Evolutionary conservation across 2,329 filamentous ascomycete species (phyloP), one percentile per base, ranked within the genome.

Genomic region (Fusarium nematophilum): DNA sequence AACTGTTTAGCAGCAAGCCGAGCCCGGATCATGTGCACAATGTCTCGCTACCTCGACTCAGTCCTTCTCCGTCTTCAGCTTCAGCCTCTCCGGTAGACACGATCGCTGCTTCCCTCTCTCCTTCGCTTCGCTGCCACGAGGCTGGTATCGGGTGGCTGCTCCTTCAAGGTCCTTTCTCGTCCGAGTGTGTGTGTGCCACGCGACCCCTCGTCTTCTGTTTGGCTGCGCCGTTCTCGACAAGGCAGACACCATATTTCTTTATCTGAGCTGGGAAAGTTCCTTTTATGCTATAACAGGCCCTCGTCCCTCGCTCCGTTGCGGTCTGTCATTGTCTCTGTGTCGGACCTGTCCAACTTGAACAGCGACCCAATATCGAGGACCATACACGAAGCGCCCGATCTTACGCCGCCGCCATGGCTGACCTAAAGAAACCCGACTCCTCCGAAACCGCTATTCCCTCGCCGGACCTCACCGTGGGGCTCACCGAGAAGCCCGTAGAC

Each of bases 361-460:
- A 38, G 14, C 37, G 3, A 26, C 18, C 14, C 5, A 27, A 34
- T 5, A 18, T 14, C 44, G 11, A 46, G 36, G 50, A 13, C 15
- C 23, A 59, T 42, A 60, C 11, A 44, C 49, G 36, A 27, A 31
- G 38, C 18, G 40, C 6, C 6, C 34, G 26, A 58, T 10, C 27
- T 14, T 33, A 26, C 39, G 29, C 30, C 48, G 23, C 44, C 51
- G 42, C 33, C 57, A 75, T 75, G 73, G 61, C 66, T 45, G 59
- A 66, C 43, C 44, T 59, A 33, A 60, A 63, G 29, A 59, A 65
- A 49, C 38, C 56, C 49, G 62, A 65, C 25, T 44, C 61, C 43
- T 52, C 66, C 48, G 71, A 70, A 39, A 57, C 50, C 40, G 59
- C 36, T 54, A 62, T 70, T 14, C 70, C 76, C 34, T 67, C 70